A percentile compares a stretch with the other conserved stretches of the same genome.
Evolutionary conservation across 306 rosid genomes (phyloP).

Genomic region (Sicyos edulis): DNA sequence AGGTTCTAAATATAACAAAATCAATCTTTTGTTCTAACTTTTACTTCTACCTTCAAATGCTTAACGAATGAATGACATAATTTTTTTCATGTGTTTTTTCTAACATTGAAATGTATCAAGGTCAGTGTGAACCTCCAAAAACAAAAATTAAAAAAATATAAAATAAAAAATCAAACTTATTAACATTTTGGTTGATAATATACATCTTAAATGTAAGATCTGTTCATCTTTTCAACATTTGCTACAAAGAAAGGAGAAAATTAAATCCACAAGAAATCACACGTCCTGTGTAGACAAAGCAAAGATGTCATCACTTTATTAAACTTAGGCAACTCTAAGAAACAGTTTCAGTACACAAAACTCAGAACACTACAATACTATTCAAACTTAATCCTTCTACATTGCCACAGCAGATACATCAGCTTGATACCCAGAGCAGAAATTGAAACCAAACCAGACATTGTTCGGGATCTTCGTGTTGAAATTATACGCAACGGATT

Average conservation of each 20-base stretch:
- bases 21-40: too few species aligned
- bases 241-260: not conserved
- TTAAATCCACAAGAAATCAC: not conserved
- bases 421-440: conserved; percentile 31
- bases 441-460: conserved; percentile 72
- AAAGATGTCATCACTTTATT: not conserved
- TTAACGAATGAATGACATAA: too few species aligned
- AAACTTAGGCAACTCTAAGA: not conserved
- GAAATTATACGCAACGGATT: conserved; percentile 47
- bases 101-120: too few species aligned
- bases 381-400: conserved; percentile 17
- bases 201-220: too few species aligned
- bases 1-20: too few species aligned
- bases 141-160: too few species aligned
- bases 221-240: too few species aligned
- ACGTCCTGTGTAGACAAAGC: not conserved
- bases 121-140: too few species aligned
- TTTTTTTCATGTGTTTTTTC: too few species aligned
- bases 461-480: conserved; percentile 43
- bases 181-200: too few species aligned
- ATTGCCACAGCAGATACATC: conserved; percentile 25
- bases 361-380: not conserved
- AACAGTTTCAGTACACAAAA: not conserved
- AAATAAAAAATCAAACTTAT: too few species aligned
- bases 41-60: too few species aligned